These are phyloP conservation scores for Melastoma malabathricum DNA, from an alignment of 345 rosid genomes.

Conservation along the genomic window DNA sequence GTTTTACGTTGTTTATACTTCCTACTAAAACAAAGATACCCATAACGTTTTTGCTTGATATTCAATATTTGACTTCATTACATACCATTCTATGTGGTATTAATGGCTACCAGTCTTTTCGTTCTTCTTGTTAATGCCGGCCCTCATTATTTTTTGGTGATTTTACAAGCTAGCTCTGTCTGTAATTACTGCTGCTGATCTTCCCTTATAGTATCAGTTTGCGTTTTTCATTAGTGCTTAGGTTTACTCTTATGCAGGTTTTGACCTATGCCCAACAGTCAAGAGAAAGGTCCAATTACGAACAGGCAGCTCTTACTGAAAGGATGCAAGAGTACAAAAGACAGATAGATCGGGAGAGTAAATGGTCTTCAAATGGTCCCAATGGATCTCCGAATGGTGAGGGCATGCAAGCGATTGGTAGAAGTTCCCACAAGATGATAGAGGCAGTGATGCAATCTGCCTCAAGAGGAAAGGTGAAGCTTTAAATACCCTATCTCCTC, in stretches of 20 bases:
- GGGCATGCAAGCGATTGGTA: constrained; percentile 83
- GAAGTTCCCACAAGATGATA: constrained; percentile 99
- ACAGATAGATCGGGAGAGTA: constrained; percentile 93
- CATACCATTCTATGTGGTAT: too few species aligned
- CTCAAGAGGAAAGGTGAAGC: constrained; percentile 78
- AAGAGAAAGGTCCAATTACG: constrained; percentile 91
- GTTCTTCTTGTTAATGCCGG: too few species aligned
- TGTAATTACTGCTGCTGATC: not conserved
- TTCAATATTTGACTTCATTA: too few species aligned
- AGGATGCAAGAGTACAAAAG: constrained; percentile 96
- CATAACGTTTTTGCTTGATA: too few species aligned
- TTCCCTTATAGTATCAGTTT: not conserved
- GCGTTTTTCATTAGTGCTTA: not conserved
- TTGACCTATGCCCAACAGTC: constrained; percentile 94
- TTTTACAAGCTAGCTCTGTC: not conserved
- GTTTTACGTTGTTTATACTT: too few species aligned
- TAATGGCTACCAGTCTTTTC: too few species aligned
- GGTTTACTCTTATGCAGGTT: constrained; percentile 37
- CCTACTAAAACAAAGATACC: too few species aligned
- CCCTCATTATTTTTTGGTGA: not conserved
- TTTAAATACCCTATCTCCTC: constrained; percentile 3
- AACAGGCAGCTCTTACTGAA: constrained; percentile 86
- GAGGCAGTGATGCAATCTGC: constrained; percentile 99
- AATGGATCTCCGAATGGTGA: constrained; percentile 96
- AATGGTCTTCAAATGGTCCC: constrained; percentile 67